phyloP scores from a whole-genome alignment of 148 eudicot genomes.

The Vaccinium vitisidaea region DNA sequence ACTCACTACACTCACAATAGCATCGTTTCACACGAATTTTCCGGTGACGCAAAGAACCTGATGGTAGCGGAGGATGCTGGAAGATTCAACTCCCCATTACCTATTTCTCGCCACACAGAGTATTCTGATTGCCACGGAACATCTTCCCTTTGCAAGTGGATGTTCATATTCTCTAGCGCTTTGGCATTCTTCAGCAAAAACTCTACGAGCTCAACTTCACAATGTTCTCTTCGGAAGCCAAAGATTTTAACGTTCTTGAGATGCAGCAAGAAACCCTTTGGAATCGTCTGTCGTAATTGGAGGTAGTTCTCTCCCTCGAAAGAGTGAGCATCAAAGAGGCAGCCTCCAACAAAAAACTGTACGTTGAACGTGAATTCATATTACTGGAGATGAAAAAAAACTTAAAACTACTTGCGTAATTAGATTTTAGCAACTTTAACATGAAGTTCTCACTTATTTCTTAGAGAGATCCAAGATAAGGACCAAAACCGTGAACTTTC shows the following conservation, averaged over 20 bases:
- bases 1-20: background rate
- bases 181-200: background rate
- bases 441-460: background rate
- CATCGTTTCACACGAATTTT: background rate
- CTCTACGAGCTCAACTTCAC: background rate
- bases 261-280: background rate
- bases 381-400: background rate
- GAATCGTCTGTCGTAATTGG: background rate
- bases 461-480: no score
- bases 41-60: background rate
- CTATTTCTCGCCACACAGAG: background rate
- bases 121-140: background rate
- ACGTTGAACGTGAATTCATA: background rate
- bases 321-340: background rate
- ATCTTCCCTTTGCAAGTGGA: background rate
- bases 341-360: background rate
- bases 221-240: background rate
- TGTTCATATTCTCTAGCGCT: background rate
- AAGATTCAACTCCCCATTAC: background rate
- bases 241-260: background rate
- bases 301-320: background rate
- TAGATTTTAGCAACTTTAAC: background rate
- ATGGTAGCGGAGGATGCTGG: background rate
- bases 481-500: no score
- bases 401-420: no score